phyloP scores from a whole-genome alignment of 73 alveolate species.

The Paraurostyla sp. region DNA sequence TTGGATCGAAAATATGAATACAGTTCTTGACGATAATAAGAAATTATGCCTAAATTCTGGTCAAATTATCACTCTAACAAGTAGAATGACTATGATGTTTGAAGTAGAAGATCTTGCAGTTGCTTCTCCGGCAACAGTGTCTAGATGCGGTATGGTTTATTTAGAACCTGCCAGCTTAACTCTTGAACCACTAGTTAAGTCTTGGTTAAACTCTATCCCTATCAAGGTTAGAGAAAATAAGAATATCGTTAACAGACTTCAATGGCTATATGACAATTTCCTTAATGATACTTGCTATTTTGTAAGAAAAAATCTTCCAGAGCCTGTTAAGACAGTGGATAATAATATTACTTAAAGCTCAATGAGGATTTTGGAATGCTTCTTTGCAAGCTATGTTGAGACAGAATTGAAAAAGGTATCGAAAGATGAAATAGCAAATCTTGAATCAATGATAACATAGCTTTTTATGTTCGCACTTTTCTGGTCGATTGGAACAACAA shows the following conservation, averaged over 20 bases:
- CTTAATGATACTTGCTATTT: constrained; percentile 84
- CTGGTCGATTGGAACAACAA: constrained; percentile 97
- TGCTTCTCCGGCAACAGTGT: constrained; percentile 99
- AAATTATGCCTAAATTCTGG: constrained; percentile 88
- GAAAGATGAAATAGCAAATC: constrained; percentile 93
- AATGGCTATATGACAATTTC: constrained; percentile 83
- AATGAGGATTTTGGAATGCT: constrained; percentile 94
- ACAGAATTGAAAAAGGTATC: constrained; percentile 93
- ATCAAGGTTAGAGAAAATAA: constrained; percentile 81
- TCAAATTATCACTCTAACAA: constrained; percentile 89
- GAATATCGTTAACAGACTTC: constrained; percentile 79
- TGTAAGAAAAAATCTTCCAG: constrained; percentile 79
- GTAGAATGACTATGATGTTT: constrained; percentile 98
- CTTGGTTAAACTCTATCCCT: constrained; percentile 95
- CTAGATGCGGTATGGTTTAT: constrained; percentile 99
- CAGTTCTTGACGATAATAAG: constrained; percentile 98
- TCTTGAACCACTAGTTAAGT: constrained; percentile 84
- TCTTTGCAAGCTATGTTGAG: constrained; percentile 86
- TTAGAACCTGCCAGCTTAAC: constrained; percentile 99
- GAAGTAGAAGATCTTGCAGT: constrained; percentile 98
- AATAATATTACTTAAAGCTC: constrained; percentile 69
- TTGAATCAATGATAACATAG: constrained; percentile 88
- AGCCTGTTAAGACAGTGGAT: constrained; percentile 89
- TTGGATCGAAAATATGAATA: constrained; percentile 99
- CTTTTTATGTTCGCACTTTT: constrained; percentile 88